Evolutionary conservation across 257 asterid species (phyloP).

Genomic region (Solanum bulbocastanum): DNA sequence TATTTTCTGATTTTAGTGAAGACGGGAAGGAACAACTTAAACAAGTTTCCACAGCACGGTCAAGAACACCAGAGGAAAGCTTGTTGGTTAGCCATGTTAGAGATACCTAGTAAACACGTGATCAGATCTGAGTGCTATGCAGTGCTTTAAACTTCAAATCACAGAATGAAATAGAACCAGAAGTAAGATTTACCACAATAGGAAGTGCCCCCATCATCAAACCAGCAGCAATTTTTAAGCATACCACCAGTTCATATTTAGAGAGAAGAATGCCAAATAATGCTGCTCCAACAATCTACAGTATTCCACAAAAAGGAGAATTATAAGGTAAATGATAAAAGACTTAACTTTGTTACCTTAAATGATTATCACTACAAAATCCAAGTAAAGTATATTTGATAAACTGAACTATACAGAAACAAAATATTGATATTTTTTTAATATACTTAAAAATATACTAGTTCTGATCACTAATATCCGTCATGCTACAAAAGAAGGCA

Average conservation of each 20-base stretch:
- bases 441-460: neutral
- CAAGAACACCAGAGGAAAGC: conserved; percentile 86
- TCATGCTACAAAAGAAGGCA: neutral
- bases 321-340: neutral
- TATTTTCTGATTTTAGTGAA: conserved; percentile 32
- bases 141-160: neutral
- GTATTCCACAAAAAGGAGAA: conserved; percentile 1
- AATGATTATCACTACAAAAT: neutral
- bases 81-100: conserved; percentile 83
- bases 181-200: conserved; percentile 41
- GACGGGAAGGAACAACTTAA: conserved; percentile 28
- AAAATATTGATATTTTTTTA: neutral
- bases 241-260: conserved; percentile 55
- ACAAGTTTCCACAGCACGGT: conserved; percentile 47
- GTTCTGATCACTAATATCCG: neutral
- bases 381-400: neutral
- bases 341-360: neutral
- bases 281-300: conserved; percentile 87
- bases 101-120: conserved; percentile 30
- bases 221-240: conserved; percentile 70
- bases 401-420: neutral
- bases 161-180: neutral
- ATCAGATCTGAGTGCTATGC: neutral
- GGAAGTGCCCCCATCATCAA: conserved; percentile 77
- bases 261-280: conserved; percentile 77